Conservation (phyloP, 176 grass and related monocot species). For the Musa schizocarpa region DNA sequence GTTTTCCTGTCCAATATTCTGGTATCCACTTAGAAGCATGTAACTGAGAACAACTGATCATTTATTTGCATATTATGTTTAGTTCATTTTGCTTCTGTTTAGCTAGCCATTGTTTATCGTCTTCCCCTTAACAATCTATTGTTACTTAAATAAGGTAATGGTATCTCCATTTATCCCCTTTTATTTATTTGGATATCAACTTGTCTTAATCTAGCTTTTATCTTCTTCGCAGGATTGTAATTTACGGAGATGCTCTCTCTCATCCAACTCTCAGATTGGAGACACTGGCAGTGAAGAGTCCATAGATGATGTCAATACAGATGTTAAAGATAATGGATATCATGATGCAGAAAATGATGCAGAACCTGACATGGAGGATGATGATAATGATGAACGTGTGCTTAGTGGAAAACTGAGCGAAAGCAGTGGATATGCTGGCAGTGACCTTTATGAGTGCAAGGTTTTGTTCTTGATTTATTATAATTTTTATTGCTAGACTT, state of each 20-base stretch:
- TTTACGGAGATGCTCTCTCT: constrained; percentile 58
- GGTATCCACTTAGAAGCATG: too few species aligned
- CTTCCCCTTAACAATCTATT: neutral
- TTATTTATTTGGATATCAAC: neutral
- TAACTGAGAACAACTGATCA: too few species aligned
- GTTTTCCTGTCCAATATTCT: too few species aligned
- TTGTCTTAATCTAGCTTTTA: constrained; percentile 20
- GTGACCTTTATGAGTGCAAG: constrained; percentile 56
- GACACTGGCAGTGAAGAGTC: constrained; percentile 82
- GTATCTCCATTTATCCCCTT: neutral
- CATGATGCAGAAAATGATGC: constrained; percentile 90
- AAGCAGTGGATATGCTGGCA: constrained; percentile 62
- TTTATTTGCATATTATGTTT: too few species aligned
- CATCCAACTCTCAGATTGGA: constrained; percentile 75
- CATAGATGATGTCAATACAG: constrained; percentile 52
- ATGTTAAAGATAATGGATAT: constrained; percentile 78
- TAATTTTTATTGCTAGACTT: neutral
- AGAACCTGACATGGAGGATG: constrained; percentile 68
- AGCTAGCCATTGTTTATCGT: neutral
- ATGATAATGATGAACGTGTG: constrained; percentile 55
- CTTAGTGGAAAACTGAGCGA: constrained; percentile 90
- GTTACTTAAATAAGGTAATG: neutral
- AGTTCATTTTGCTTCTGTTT: neutral
- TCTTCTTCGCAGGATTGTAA: constrained; percentile 53
- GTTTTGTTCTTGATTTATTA: neutral